Conservation (phyloP, 805 yeast species). For the Komagataella phaffii region DNA sequence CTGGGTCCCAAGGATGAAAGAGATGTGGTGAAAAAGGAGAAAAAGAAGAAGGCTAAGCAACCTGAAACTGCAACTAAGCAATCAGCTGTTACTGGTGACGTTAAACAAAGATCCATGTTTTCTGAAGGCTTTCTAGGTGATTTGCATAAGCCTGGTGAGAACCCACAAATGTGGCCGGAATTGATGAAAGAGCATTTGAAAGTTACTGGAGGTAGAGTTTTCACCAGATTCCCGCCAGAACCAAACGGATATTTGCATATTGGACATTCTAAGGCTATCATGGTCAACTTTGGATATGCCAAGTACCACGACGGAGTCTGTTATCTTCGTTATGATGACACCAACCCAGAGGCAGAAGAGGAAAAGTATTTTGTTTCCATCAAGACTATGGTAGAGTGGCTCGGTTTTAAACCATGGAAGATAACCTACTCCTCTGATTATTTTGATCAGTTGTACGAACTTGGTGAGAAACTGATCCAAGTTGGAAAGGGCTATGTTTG, state of each 20-base stretch:
- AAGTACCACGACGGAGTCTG: constrained; percentile 77
- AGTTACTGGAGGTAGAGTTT: constrained; percentile 70
- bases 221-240: constrained; percentile 96
- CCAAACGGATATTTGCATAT: constrained; percentile 96
- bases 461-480: constrained; percentile 73
- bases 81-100: constrained; percentile 12
- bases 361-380: constrained; percentile 81
- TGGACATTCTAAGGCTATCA: constrained; percentile 96
- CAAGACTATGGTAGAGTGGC: constrained; percentile 77
- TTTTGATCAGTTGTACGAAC: constrained; percentile 75
- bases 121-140: constrained; percentile 93
- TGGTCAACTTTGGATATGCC: constrained; percentile 97
- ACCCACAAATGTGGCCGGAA: constrained; percentile 83
- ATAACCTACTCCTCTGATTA: constrained; percentile 94
- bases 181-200: constrained; percentile 69
- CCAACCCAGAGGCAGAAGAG: constrained; percentile 98
- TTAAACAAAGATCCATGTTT: constrained; percentile 60
- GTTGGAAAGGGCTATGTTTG: constrained; percentile 79
- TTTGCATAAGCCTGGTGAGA: constrained; percentile 89
- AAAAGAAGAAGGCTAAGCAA: constrained; percentile 33
- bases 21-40: constrained; percentile 69
- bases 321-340: constrained; percentile 90
- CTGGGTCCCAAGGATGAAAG: constrained; percentile 96
- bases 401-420: constrained; percentile 90
- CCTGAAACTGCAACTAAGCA: constrained; percentile 7